Evolutionary conservation across 2,329 filamentous ascomycete genomes (phyloP), one percentile per base, ranked within the genome.

Genomic region (Mycogone perniciosa): DNA sequence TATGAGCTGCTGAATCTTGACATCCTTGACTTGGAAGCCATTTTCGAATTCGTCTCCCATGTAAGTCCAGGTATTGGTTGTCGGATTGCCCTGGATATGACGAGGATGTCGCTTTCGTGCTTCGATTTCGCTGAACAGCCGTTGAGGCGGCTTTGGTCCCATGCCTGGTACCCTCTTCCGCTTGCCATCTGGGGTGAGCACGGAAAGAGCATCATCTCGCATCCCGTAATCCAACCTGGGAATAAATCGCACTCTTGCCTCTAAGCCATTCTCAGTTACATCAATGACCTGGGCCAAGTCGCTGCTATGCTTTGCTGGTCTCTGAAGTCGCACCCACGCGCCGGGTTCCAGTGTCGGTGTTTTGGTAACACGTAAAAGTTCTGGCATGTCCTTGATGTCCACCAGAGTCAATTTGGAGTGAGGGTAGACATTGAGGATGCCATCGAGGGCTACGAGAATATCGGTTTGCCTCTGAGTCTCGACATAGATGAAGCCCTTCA

Each of bases 381-480:
- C 93, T 2, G 93, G 92, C 85, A 96, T 96, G 69, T 99, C 93
- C 67, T 95, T 95, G 62, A 97, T 90, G 44, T 93, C 89, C 39
- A 99, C 89, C 46, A 97, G 75, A 41, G 91, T 81, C 72, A 93
- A 85, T 69, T 90, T 93, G 30, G 82, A 86, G 51, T 89, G 84
- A 48, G 92, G 88, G 66, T 96, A 99, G 35, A 95, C 87, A 63
- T 96, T 90, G 54, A 89, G 81, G 62, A 99, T 81, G 39, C 85
- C 88, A 55, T 96, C 88, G 39, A 96, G 75, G 6, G 89, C 88
- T 47, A 84, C 77, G 62, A 91, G 75, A 58, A 97, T 89, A 68
- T 96, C 90, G 42, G 88, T 88, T 65, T 93, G 87, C 55, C 88
- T 82, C 59, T 86, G 82, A 9, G 93, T 92, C 70, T 99, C 93